Evolutionary conservation across 148 eudicot genomes (phyloP).

Genomic region (Camellia lanceoleosa): DNA sequence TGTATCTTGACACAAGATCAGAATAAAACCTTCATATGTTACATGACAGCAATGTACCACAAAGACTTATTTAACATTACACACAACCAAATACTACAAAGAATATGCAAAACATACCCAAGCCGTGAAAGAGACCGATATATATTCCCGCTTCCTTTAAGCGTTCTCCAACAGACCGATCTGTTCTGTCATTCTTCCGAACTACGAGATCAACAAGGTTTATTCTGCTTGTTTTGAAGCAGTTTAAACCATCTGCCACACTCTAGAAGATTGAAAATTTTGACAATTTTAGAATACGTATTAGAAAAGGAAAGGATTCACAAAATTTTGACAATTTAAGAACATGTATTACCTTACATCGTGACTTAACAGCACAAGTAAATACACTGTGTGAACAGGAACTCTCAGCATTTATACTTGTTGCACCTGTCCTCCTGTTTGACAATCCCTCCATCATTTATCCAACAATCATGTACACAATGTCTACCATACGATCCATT

Average conservation of each 20-base stretch:
- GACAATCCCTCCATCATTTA: too few species aligned
- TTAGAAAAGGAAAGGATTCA: too few species aligned
- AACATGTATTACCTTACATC: slow-evolving; percentile 92
- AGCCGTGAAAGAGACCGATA: slow-evolving; percentile 93
- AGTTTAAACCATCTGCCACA: slow-evolving; percentile 70
- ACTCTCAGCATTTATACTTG: too few species aligned
- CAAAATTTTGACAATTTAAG: too few species aligned
- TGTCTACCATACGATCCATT: too few species aligned
- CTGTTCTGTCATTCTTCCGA: slow-evolving; percentile 96
- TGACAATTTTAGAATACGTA: neutral
- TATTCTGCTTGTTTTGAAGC: slow-evolving; percentile 82
- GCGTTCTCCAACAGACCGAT: slow-evolving; percentile 98
- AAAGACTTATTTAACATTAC: neutral
- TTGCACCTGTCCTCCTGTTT: too few species aligned
- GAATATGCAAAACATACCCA: slow-evolving; percentile 50
- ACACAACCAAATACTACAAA: neutral
- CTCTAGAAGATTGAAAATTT: slow-evolving; percentile 45
- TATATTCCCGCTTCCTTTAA: slow-evolving; percentile 94
- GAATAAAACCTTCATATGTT: too few species aligned
- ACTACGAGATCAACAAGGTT: slow-evolving; percentile 97
- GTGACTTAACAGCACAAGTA: slow-evolving; percentile 93
- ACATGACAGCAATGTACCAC: too few species aligned
- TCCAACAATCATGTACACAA: too few species aligned
- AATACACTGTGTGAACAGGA: slow-evolving; percentile 98
- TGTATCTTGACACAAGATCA: too few species aligned